These are phyloP conservation scores for Mucor irregularis DNA, from an alignment of 371 early-diverging fungal species.

Conservation along the genomic window DNA sequence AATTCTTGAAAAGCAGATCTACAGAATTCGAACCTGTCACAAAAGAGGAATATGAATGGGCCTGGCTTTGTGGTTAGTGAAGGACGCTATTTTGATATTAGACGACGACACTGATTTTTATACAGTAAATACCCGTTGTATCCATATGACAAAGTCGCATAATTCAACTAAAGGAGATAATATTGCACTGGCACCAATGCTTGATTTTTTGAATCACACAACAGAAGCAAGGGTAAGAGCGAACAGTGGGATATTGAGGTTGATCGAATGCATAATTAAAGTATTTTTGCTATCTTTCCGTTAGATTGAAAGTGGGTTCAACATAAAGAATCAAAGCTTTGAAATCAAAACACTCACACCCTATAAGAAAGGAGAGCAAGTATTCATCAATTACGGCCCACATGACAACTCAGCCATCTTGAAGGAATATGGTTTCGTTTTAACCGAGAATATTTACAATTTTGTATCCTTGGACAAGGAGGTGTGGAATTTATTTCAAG, in stretches of 20 bases:
- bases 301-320: constrained; percentile 58
- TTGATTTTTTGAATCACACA: constrained; percentile 66
- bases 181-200: constrained; percentile 62
- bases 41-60: constrained; percentile 55
- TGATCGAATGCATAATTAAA: neutral
- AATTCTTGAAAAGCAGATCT: constrained; percentile 38
- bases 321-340: constrained; percentile 50
- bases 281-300: neutral
- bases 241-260: no score
- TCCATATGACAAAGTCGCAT: constrained; percentile 53
- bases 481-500: constrained; percentile 40
- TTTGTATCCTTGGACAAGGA: constrained; percentile 53
- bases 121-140: constrained; percentile 64
- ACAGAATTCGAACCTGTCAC: neutral
- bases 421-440: constrained; percentile 63
- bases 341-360: constrained; percentile 57
- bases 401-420: constrained; percentile 62
- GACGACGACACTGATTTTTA: no score
- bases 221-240: constrained; percentile 49
- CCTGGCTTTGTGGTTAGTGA: constrained; percentile 61
- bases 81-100: no score
- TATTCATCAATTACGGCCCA: constrained; percentile 61
- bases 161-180: constrained; percentile 41
- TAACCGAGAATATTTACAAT: constrained; percentile 52
- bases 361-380: constrained; percentile 59